Evolutionary conservation across 148 eudicot genomes (phyloP), one percentile per base, ranked within the genome.

Genomic region (Vaccinium corymbosum): DNA sequence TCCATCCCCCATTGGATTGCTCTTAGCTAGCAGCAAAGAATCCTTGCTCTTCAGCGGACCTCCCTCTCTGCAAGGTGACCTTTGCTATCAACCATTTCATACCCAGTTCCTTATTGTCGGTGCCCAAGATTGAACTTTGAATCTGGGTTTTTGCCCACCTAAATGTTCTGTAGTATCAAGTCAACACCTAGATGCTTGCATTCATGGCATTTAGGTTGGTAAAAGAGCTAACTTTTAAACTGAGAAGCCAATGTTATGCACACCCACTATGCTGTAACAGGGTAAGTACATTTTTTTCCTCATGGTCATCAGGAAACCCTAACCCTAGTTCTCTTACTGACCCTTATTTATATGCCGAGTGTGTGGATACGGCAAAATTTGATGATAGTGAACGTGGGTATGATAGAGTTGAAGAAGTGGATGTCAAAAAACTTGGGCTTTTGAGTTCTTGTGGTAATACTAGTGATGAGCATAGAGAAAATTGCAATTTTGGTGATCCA

Each of bases 181-280:
- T 76, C 57, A n/a, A 76, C 14, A 27, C 13, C 53, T 75, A 48
- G 17, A 32, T 73, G 72, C 80, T 16, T 80, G 29, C 27, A 15
- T 68, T 57, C 53, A 75, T 81, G 83, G 87, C 83, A 61, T 71
- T 75, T 20, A 85, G 81, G 66, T 81, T 61, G 51, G 48, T n/a
- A n/a, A 81, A 81, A 75, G 38, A 76, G 19, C 52, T 51, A 3
- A 59, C 46, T 75, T 85, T 81, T 80, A 20, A 51, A 46, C 59
- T 62, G 19, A 51, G 49, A 32, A 74, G 20, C 75, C 80, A 27
- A 17, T 73, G n/a, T 85, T 49, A 35, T 81, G 27, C 64, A 10
- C 49, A 70, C 71, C 81, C 83, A 27, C 19, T 80, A 35, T 27
- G 25, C 72, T 76, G 50, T n/a, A 61, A 6, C 51, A 71, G 68